Evolutionary conservation across 2,329 filamentous ascomycete genomes (phyloP), one percentile per base, ranked within the genome.

Genomic region (Tolypocladium endophyticum): DNA sequence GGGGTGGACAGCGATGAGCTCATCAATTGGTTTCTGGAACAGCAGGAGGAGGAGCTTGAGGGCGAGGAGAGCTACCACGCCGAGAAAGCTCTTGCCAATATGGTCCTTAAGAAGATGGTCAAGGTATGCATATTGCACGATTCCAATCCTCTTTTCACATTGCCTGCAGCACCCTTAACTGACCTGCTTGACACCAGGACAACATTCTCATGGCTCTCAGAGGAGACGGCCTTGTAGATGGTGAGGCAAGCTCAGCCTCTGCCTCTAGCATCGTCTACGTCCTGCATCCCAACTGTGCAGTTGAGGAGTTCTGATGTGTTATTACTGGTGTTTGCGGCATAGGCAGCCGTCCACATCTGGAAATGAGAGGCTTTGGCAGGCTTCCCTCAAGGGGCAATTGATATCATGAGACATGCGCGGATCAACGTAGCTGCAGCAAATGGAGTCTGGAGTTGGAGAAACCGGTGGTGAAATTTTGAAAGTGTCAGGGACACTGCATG

Each of bases 61-160:
- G 88, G 79, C 50, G 87, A 95, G 72, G 91, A 96, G 59, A 90
- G 92, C 66, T 81, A 96, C 69, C 83, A 92, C 70, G 79, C 77
- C 20, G 92, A 97, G 76, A 83, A 85, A 70, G 79, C 79, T 3
- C 76, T 96, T 59, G 88, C 87, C 18, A 83, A 79, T 70, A 94
- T 96, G 82, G 93, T 99, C 58, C 76, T 99, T 66, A 96, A 90
- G 81, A 88, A 90, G 74, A 95, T 97, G 88, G 89, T 97, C 70
- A 97, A 94, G 87, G 92, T 94, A 79, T 70, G 84, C 76, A 63
- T 56, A 47, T 36, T 36, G 41, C 47, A 33, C 18, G 28, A 23
- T 52, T 52, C n/a, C 18, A n/a, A 33, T 33, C 28, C 28, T 47
- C 30, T n/a, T 11, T 30, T 14, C 45, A 9, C 47, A 33, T 3